Base-by-base conservation (phyloP, 2,329 filamentous ascomycete species). In the Sporothrix luriei region DNA sequence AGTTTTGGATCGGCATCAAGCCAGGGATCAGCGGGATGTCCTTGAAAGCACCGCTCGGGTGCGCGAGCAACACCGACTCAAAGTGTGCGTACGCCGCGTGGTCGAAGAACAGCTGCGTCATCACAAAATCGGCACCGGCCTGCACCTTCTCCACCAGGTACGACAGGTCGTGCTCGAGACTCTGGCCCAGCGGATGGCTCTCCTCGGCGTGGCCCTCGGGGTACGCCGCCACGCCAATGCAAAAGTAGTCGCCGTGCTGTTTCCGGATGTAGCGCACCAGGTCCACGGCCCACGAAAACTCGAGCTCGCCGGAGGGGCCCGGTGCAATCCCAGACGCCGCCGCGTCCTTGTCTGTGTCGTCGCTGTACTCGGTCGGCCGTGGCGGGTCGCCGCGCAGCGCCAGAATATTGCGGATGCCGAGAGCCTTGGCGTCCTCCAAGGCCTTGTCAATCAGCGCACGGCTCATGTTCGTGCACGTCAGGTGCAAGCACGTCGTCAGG, bases 381-480 rank as follows among this genome's bases (percentile, higher is more conserved):
- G 95, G 95, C 52, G 94, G 94, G 77, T 99, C 95, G 16, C 95
- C 95, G 75, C 95, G 85, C 73, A 99, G 82, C 3, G 95, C 95
- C 59, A 99, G 84, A 68, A 99, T 97, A 77, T 99, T 99, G 74
- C 94, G 87, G 74, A 99, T 93, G 0, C 95, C 95, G 62, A 98
- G 81, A 11, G 87, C 91, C 80, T 96, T 97, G 62, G 94, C 94
- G 76, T 96, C 92, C 76, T 96, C 92, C 73, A 99, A 82, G 0
- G 94, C 92, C 78, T 94, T 90, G 76, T 99, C 95, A 71, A 99
- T 89, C 75, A 97, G 82, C 66, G 85, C 86, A 74, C 90, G 88
- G 78, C 91, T 95, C 94, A 98, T 98, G 79, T 99, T 98, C 69
- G 95, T 99, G 80, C 95, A 99, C 2, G 95, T 99, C 74, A 99